These are phyloP conservation scores for Lodderomyces theae DNA, from an alignment of 1,139 yeast species.

Conservation along the genomic window DNA sequence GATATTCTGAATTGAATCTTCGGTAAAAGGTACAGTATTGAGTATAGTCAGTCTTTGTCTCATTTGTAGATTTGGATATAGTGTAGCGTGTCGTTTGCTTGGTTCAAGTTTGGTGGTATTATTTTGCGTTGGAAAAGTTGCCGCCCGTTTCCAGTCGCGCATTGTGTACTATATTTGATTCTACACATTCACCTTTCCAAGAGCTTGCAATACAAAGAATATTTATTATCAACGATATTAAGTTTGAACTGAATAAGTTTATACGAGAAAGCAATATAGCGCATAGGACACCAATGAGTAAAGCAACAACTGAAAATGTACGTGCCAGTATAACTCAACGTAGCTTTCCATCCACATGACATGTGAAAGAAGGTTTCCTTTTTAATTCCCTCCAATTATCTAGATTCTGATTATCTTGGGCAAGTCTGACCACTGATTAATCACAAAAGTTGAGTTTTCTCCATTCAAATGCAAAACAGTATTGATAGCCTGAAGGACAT, in stretches of 20 bases:
- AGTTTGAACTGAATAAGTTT: background rate
- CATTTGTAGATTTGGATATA: no score
- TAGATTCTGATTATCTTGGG: background rate
- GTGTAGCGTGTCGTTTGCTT: no score
- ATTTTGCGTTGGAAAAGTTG: no score
- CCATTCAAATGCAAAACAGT: background rate
- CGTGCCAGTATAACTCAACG: no score
- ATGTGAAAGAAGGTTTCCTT: background rate
- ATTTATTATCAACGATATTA: background rate
- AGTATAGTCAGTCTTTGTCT: constrained; percentile 37
- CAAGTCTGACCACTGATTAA: background rate
- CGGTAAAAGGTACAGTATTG: constrained; percentile 26
- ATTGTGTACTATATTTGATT: no score
- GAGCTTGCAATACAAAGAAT: no score
- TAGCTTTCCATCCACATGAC: no score
- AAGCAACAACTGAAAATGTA: no score
- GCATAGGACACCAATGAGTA: no score
- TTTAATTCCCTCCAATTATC: constrained; percentile 2
- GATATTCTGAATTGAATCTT: constrained; percentile 23
- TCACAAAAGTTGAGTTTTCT: constrained; percentile 1
- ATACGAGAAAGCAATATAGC: background rate
- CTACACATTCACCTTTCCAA: no score
- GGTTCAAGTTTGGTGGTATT: no score
- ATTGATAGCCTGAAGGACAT: background rate
- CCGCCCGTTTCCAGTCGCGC: no score